A percentile compares a stretch with the other conserved stretches of the same genome.
Conservation (phyloP, 2,329 filamentous ascomycete species). For the Cladosporium sp. region DNA sequence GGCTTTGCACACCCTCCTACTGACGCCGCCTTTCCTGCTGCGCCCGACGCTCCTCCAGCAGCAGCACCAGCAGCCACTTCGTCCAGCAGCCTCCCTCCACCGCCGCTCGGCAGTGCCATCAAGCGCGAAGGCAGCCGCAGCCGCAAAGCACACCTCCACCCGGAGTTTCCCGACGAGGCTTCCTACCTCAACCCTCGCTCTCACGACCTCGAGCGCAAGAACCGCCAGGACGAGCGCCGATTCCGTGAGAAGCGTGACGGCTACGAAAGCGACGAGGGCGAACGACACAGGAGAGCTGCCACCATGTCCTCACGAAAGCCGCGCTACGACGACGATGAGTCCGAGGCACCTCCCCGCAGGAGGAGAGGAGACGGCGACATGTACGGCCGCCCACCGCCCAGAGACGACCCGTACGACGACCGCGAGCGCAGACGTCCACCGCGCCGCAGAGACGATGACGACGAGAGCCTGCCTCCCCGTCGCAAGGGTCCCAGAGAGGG, state of each 20-base stretch:
- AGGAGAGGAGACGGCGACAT: slow-evolving; percentile 15
- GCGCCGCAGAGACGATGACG: slow-evolving; percentile 25
- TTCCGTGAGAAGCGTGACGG: slow-evolving; percentile 41
- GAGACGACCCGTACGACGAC: slow-evolving; percentile 23
- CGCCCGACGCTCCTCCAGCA: slow-evolving; percentile 16
- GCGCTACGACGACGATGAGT: slow-evolving; percentile 26
- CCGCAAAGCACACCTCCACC: slow-evolving; percentile 33
- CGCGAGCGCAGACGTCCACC: slow-evolving; percentile 22
- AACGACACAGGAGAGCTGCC: slow-evolving; percentile 30
- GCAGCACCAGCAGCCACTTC: background rate
- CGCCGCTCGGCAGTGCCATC: slow-evolving; percentile 38
- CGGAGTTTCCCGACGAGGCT: slow-evolving; percentile 39
- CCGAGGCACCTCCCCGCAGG: slow-evolving; percentile 11
- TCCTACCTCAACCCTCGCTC: slow-evolving; percentile 36
- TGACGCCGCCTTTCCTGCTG: slow-evolving; percentile 12
- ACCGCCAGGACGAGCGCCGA: slow-evolving; percentile 31
- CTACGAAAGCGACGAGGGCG: slow-evolving; percentile 42
- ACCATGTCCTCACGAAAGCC: slow-evolving; percentile 14
- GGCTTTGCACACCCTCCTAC: slow-evolving; percentile 7
- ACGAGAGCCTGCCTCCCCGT: slow-evolving; percentile 30
- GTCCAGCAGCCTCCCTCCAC: slow-evolving; percentile 32
- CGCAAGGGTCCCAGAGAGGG: slow-evolving; percentile 27
- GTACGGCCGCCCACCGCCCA: slow-evolving; percentile 20
- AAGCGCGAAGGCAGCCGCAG: slow-evolving; percentile 38
- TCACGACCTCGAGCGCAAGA: slow-evolving; percentile 40